Conservation (phyloP, 2,329 filamentous ascomycete genomes). For the Neonectria ditissima region DNA sequence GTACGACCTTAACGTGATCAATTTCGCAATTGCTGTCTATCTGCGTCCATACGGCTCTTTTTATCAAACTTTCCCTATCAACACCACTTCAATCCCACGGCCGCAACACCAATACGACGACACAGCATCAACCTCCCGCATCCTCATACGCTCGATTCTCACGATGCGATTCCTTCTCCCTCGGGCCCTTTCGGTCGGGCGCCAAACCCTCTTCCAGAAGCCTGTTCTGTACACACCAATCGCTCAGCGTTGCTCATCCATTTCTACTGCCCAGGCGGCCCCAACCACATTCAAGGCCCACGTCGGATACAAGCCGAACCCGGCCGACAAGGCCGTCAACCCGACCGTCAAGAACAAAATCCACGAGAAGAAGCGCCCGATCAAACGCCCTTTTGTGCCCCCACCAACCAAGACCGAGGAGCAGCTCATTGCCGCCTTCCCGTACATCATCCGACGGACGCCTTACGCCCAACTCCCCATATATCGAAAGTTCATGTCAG, state of each 20-base stretch:
- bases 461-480: constrained; percentile 78
- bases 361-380: constrained; percentile 38
- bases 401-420: constrained; percentile 47
- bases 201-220: constrained; percentile 29
- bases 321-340: constrained; percentile 37
- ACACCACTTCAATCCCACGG: not conserved
- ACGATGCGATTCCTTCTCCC: constrained; percentile 46
- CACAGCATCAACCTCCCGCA: not conserved
- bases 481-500: constrained; percentile 79
- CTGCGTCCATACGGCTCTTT: not conserved
- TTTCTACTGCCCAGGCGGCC: constrained; percentile 33
- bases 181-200: constrained; percentile 41
- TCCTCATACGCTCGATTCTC: constrained; percentile 23
- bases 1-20: constrained; percentile 11
- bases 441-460: constrained; percentile 81
- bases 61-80: not conserved
- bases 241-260: constrained; percentile 29
- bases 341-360: constrained; percentile 45
- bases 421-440: constrained; percentile 47
- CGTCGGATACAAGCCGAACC: constrained; percentile 38
- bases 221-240: constrained; percentile 17
- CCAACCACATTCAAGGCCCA: constrained; percentile 41
- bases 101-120: not conserved
- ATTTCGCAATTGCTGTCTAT: constrained; percentile 24
- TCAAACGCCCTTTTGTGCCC: constrained; percentile 45